These are phyloP conservation scores for Leccinum fibrillosum DNA, from an alignment of 768 basidiomycete species.

Conservation along the genomic window DNA sequence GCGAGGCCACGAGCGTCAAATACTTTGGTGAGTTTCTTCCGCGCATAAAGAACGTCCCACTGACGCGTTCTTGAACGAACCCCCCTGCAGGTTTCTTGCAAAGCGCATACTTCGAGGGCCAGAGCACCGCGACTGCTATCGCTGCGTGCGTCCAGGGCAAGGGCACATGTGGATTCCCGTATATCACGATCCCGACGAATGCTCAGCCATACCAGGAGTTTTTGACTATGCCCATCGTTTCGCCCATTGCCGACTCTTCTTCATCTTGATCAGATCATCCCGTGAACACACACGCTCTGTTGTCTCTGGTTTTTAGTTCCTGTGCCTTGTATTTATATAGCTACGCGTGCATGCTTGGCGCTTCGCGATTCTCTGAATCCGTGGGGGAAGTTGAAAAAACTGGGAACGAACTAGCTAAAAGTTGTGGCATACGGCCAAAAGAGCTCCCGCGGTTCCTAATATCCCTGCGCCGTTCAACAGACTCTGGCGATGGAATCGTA, in stretches of 20 bases:
- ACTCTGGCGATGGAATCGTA: too few relatives aligned
- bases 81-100: constrained; percentile 47
- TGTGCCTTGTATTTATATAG: neutral
- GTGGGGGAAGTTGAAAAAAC: neutral
- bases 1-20: constrained; percentile 56
- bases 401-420: too few relatives aligned
- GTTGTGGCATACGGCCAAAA: neutral
- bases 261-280: neutral
- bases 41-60: neutral
- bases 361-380: neutral
- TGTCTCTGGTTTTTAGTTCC: neutral
- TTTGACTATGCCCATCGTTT: constrained; percentile 9
- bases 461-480: too few relatives aligned
- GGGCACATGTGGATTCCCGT: constrained; percentile 25
- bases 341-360: neutral
- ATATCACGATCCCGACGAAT: constrained; percentile 28
- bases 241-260: too few relatives aligned
- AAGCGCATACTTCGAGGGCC: constrained; percentile 57
- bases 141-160: constrained; percentile 39
- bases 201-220: constrained; percentile 30
- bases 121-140: constrained; percentile 37
- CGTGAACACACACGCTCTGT: neutral
- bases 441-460: too few relatives aligned
- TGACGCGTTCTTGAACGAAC: neutral
- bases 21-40: constrained; percentile 49